These are phyloP conservation scores for Saccharomyces hybrid DNA, from an alignment of 1,139 yeast genomes.

Conservation along the genomic window DNA sequence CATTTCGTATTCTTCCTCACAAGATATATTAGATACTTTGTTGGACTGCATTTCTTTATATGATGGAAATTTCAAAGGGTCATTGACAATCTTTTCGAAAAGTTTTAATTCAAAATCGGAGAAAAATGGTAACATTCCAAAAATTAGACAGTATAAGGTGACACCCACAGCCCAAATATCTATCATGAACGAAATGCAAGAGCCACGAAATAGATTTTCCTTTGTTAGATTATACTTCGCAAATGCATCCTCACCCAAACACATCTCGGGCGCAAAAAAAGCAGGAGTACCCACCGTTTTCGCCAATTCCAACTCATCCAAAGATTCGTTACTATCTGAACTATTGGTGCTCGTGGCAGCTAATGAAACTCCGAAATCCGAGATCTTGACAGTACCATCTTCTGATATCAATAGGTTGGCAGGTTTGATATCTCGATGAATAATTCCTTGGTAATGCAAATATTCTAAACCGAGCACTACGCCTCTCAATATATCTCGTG, in stretches of 20 bases:
- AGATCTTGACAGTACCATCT: slow-evolving; percentile 75
- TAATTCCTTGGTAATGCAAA: slow-evolving; percentile 85
- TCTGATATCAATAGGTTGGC: slow-evolving; percentile 76
- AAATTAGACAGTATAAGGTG: slow-evolving; percentile 78
- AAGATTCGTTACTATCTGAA: slow-evolving; percentile 34
- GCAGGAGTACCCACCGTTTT: slow-evolving; percentile 92
- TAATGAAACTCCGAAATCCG: slow-evolving; percentile 95
- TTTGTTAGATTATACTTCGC: slow-evolving; percentile 14
- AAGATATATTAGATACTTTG: slow-evolving; percentile 27
- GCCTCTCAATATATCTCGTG: slow-evolving; percentile 71
- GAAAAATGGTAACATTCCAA: slow-evolving; percentile 83
- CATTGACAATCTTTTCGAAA: slow-evolving; percentile 71
- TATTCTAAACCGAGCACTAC: slow-evolving; percentile 87
- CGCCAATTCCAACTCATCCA: slow-evolving; percentile 71
- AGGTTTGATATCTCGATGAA: slow-evolving; percentile 95
- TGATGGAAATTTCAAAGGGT: slow-evolving; percentile 55
- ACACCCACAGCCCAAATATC: slow-evolving; percentile 98
- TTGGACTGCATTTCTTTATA: slow-evolving; percentile 35
- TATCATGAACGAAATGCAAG: slow-evolving; percentile 45
- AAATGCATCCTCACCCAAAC: slow-evolving; percentile 26
- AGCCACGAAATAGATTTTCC: slow-evolving; percentile 30
- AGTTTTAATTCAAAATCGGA: slow-evolving; percentile 84
- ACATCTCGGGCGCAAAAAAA: slow-evolving; percentile 37
- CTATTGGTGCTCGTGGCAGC: slow-evolving; percentile 52
- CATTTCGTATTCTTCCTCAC: slow-evolving; percentile 44